Evolutionary conservation across 805 yeast genomes (phyloP).

Genomic region (Tetrapisispora fleetii): DNA sequence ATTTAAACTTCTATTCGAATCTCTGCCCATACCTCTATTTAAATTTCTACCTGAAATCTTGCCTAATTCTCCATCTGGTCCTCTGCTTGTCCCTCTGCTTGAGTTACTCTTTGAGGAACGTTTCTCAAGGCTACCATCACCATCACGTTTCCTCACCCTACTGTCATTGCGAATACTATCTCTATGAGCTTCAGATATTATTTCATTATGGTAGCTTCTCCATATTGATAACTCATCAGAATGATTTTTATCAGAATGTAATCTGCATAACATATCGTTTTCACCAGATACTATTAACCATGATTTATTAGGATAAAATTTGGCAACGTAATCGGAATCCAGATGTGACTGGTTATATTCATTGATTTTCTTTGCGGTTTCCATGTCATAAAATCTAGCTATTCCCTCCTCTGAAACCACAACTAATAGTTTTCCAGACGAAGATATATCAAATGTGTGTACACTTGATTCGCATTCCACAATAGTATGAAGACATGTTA

Average conservation of each 20-base stretch:
- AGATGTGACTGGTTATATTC: constrained; percentile 1
- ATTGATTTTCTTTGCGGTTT: constrained; percentile 5
- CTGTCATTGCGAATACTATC: not conserved
- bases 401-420: constrained; percentile 13
- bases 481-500: constrained; percentile 12
- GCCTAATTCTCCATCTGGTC: not conserved
- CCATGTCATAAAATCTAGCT: constrained; percentile 13
- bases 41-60: not conserved
- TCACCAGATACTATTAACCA: constrained; percentile 16
- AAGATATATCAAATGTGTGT: constrained; percentile 15
- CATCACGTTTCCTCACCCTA: not conserved
- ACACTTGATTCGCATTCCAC: constrained; percentile 14
- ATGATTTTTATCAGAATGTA: constrained; percentile 5
- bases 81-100: not conserved
- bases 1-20: not conserved
- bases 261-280: constrained; percentile 14
- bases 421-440: constrained; percentile 17
- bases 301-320: constrained; percentile 19
- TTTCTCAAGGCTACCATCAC: constrained; percentile 7
- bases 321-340: constrained; percentile 11
- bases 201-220: constrained; percentile 7
- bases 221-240: constrained; percentile 11
- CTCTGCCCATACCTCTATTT: not conserved
- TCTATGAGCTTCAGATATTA: not conserved
- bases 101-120: not conserved